phyloP scores from a whole-genome alignment of 129 eudicot species.

The carrot (Daucus carota) region DH1_v3.0 NC_030385.2:44917501-44918000 shows the following conservation, averaged over 20 bases:
- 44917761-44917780: slow-evolving; percentile 86
- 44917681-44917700: slow-evolving; percentile 39
- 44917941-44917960: slow-evolving; percentile 78
- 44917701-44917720: slow-evolving; percentile 67
- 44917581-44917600: slow-evolving; percentile 86
- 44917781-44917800: slow-evolving; percentile 96
- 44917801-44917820: slow-evolving; percentile 93
- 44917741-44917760: slow-evolving; percentile 62
- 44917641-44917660: too few relatives aligned
- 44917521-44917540: slow-evolving; percentile 37
- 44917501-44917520: slow-evolving; percentile 67
- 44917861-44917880: too few relatives aligned
- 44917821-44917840: too few relatives aligned
- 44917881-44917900: neutral
- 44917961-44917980: slow-evolving; percentile 64
- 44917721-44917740: slow-evolving; percentile 88
- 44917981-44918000: slow-evolving; percentile 55
- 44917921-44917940: slow-evolving; percentile 66
- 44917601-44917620: slow-evolving; percentile 75
- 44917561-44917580: slow-evolving; percentile 63
- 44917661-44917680: too few relatives aligned
- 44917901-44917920: slow-evolving; percentile 34
- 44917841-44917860: too few relatives aligned
- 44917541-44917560: slow-evolving; percentile 51
- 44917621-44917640: neutral